These are phyloP conservation scores for Linum usitatissimum DNA, from an alignment of 345 rosid genomes.

Conservation along the genomic window DNA sequence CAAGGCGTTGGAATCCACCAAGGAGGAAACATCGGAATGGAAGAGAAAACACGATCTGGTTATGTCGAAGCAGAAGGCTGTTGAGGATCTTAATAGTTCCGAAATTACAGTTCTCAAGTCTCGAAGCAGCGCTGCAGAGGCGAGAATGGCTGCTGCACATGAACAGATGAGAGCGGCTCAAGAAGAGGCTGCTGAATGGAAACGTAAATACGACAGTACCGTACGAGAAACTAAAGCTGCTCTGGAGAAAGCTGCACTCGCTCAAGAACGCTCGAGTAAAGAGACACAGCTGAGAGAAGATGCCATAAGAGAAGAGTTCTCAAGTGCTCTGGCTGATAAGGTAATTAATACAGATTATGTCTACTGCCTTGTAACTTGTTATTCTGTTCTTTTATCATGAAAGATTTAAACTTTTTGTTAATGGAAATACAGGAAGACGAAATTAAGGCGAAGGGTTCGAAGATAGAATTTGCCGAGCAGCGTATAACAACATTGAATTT, in stretches of 20 bases:
- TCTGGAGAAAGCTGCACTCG: conserved; percentile 3
- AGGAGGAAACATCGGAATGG: conserved; percentile 37
- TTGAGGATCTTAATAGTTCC: neutral
- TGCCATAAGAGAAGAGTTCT: conserved; percentile 2
- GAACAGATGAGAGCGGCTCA: conserved; percentile 1
- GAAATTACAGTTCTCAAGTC: conserved; percentile 4
- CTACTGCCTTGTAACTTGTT: neutral
- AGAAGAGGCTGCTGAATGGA: conserved; percentile 5
- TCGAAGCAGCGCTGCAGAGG: conserved; percentile 5
- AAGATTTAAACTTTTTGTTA: neutral
- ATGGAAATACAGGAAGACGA: conserved; percentile 25
- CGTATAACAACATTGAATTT: conserved; percentile 17
- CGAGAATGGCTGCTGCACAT: conserved; percentile 5
- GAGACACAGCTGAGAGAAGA: neutral
- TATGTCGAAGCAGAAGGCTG: neutral
- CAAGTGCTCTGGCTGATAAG: neutral
- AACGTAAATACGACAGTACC: neutral
- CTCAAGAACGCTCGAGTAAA: neutral
- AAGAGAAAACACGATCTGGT: conserved; percentile 20
- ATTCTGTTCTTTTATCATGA: neutral
- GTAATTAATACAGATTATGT: neutral
- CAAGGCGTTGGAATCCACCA: conserved; percentile 29
- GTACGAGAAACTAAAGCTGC: conserved; percentile 5
- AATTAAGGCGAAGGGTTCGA: conserved; percentile 20
- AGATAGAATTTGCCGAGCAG: conserved; percentile 28